Base-by-base conservation (phyloP, 129 eudicot genomes). In the Heracleum sosnowskyi region DNA sequence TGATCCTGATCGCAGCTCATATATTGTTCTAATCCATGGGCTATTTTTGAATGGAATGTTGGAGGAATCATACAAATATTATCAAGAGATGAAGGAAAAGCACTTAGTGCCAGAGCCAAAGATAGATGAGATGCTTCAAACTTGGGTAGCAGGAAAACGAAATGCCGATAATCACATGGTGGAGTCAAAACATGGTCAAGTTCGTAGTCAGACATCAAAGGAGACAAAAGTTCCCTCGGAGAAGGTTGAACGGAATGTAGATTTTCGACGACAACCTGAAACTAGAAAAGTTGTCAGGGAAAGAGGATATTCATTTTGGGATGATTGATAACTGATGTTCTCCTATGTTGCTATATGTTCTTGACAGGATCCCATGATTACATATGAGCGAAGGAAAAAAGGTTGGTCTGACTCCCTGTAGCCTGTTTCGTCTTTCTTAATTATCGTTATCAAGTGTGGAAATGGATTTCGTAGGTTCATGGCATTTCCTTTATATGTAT, bases 1-100 rank as follows among this genome's bases (percentile, higher is more conserved):
- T 49, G 91, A 89, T 83, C 96, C 89, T 51, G 97, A 94, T 82
- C 77, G 91, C 66, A 88, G 90, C 81, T 91, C 97, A 2, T 89
- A 94, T 39, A 87, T 88, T 69, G 92, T 86, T 31, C 60, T 91
- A 75, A 87, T 94, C 35, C 87, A 94, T 24, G 98, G 97, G 77
- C 97, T 94, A 46, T 91, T 94, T 78, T 75, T 91, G 86, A 94
- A 91, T 75, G 93, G 96, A 79, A 88, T 78, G 87, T 80, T 94
- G 84, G 97, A 90, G 45, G 96, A 91, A 78, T 93, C 98, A 0
- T 80, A 89, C 71, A 87, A 87, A 35, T 85, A 89, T 69, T 87
- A 91, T 68, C 37, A 77, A 40, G 98, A 89, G 88, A 94, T 94
- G 98, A 91, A 88, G 83, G 88, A 82, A 28, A 94, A 90, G 74